Evolutionary conservation across 1,284 basidiomycete genomes (phyloP).

Genomic region (Laetiporus sulphureus): DNA sequence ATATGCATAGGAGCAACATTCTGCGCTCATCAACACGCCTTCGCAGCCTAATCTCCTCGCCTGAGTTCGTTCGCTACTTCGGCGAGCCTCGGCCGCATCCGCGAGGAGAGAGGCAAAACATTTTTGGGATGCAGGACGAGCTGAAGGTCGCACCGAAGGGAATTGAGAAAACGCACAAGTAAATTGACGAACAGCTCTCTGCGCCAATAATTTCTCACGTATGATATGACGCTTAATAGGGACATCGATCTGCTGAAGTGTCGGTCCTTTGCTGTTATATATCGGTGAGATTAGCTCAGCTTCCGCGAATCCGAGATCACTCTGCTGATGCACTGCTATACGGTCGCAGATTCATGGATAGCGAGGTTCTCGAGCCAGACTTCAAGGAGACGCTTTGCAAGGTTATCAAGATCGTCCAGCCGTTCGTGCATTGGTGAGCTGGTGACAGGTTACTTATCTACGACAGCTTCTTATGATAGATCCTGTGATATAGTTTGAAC

Average conservation of each 20-base stretch:
- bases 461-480: slow-evolving; percentile 1
- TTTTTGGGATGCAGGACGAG: slow-evolving; percentile 79
- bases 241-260: slow-evolving; percentile 87
- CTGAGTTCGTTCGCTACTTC: slow-evolving; percentile 67
- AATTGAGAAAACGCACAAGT: slow-evolving; percentile 76
- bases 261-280: slow-evolving; percentile 68
- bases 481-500: slow-evolving; percentile 48
- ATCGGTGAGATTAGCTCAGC: slow-evolving; percentile 40
- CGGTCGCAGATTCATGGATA: slow-evolving; percentile 63
- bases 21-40: slow-evolving; percentile 55
- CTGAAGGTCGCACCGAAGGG: slow-evolving; percentile 87
- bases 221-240: slow-evolving; percentile 29
- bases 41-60: slow-evolving; percentile 55
- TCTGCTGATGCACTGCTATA: neutral
- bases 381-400: slow-evolving; percentile 61
- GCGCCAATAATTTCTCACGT: neutral
- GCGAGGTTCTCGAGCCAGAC: slow-evolving; percentile 57
- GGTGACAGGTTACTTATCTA: neutral
- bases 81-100: slow-evolving; percentile 60
- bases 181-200: slow-evolving; percentile 10
- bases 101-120: slow-evolving; percentile 58
- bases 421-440: slow-evolving; percentile 79
- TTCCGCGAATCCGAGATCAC: neutral
- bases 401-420: slow-evolving; percentile 52
- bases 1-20: slow-evolving; percentile 51